Conservation (phyloP, 2,329 filamentous ascomycete species). For the Chaetothyriales sp. region DNA sequence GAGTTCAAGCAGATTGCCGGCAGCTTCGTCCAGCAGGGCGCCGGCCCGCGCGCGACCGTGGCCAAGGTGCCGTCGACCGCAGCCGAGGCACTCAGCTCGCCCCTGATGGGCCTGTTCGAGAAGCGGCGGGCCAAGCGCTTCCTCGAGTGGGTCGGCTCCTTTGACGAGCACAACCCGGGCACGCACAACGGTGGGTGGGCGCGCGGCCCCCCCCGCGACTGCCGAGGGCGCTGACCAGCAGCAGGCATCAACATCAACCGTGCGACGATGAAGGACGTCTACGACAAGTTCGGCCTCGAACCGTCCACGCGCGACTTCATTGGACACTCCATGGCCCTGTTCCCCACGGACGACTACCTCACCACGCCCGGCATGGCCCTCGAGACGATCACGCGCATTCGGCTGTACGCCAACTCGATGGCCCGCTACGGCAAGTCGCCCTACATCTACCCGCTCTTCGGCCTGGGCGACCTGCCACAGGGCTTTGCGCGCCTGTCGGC, state of each 20-base stretch:
- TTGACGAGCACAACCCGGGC: slow-evolving; percentile 64
- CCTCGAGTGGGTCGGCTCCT: slow-evolving; percentile 85
- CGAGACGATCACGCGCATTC: slow-evolving; percentile 81
- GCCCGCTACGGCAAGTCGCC: slow-evolving; percentile 95
- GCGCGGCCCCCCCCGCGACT: no score
- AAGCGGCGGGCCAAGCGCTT: slow-evolving; percentile 96
- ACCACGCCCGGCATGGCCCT: slow-evolving; percentile 57
- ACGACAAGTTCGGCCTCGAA: slow-evolving; percentile 94
- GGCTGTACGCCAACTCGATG: slow-evolving; percentile 94
- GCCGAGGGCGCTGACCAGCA: neutral
- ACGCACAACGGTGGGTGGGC: slow-evolving; percentile 69
- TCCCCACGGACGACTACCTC: slow-evolving; percentile 80
- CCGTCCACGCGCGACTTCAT: slow-evolving; percentile 83
- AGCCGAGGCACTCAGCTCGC: slow-evolving; percentile 75
- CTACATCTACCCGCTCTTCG: slow-evolving; percentile 98
- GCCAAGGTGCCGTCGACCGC: slow-evolving; percentile 96
- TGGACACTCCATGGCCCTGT: slow-evolving; percentile 95
- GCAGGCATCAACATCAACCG: slow-evolving; percentile 60
- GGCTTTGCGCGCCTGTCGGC: slow-evolving; percentile 93
- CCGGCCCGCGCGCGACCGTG: slow-evolving; percentile 70
- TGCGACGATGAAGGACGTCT: slow-evolving; percentile 94
- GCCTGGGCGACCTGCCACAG: slow-evolving; percentile 90
- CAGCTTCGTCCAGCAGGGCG: slow-evolving; percentile 87
- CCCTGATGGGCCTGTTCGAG: slow-evolving; percentile 94
- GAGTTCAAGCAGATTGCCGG: slow-evolving; percentile 92